Percentiles rank a stretch among this genome's conserved stretches.
phyloP scores from a whole-genome alignment of 768 basidiomycete species.

The Myochromella boudieri region DNA sequence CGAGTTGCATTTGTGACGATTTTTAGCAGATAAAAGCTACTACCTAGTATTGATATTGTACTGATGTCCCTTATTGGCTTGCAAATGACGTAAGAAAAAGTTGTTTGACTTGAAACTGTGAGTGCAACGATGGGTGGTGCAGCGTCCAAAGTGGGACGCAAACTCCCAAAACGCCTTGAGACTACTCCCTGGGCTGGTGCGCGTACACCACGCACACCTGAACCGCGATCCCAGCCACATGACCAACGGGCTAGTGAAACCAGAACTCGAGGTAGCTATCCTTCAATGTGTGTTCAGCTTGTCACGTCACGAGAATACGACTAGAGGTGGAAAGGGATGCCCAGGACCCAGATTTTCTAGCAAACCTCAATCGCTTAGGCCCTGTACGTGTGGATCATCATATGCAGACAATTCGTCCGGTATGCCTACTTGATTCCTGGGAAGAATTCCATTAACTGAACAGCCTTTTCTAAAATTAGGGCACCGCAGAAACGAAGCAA shows the following conservation, averaged over 20 bases:
- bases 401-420: conserved; percentile 49
- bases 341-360: conserved; percentile 70
- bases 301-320: conserved; percentile 3
- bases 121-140: conserved; percentile 54
- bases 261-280: conserved; percentile 44
- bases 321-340: conserved; percentile 64
- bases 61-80: too few relatives aligned
- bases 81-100: too few relatives aligned
- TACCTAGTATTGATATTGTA: too few relatives aligned
- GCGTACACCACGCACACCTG: conserved; percentile 29
- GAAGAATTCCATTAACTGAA: too few relatives aligned
- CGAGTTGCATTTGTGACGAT: conserved; percentile 9
- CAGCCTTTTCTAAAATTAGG: too few relatives aligned
- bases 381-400: conserved; percentile 71
- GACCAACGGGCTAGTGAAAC: conserved; percentile 46
- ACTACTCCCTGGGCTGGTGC: conserved; percentile 50
- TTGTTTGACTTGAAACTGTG: too few relatives aligned
- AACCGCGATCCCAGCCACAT: conserved; percentile 18
- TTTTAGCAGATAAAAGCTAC: too few relatives aligned
- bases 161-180: conserved; percentile 47
- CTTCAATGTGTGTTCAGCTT: conserved; percentile 1
- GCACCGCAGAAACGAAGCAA: conserved; percentile 32
- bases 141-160: conserved; percentile 60
- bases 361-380: conserved; percentile 63
- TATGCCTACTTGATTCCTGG: conserved; percentile 24